A percentile compares a stretch with the other conserved stretches of the same genome.
Conservation (phyloP, 2,329 filamentous ascomycete genomes). For the Curvularia hawaiiensis region DNA sequence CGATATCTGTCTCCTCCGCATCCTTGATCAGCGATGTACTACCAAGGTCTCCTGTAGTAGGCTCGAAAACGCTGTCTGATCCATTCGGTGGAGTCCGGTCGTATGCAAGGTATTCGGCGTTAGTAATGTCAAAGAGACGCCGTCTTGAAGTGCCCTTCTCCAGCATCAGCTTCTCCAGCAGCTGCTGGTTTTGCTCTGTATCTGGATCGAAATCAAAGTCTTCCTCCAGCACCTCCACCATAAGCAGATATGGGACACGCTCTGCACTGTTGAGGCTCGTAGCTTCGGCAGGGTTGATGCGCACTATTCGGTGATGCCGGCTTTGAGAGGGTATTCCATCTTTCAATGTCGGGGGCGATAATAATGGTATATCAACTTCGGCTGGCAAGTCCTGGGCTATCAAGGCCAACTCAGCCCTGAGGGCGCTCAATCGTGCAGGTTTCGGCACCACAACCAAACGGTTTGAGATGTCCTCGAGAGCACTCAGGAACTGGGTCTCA, state of each 20-base stretch:
- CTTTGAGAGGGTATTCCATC: slow-evolving; percentile 76
- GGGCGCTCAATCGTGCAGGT: slow-evolving; percentile 76
- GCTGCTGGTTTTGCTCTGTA: slow-evolving; percentile 71
- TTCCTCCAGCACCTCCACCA: slow-evolving; percentile 81
- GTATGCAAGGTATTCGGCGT: slow-evolving; percentile 60
- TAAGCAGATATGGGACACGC: slow-evolving; percentile 82
- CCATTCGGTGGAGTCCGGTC: slow-evolving; percentile 52
- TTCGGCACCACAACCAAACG: slow-evolving; percentile 83
- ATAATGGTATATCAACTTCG: slow-evolving; percentile 82
- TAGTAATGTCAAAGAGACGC: slow-evolving; percentile 61
- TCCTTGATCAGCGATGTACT: slow-evolving; percentile 72
- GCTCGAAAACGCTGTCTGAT: slow-evolving; percentile 80
- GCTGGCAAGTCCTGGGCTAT: slow-evolving; percentile 82
- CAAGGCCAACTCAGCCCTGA: slow-evolving; percentile 79
- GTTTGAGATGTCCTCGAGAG: slow-evolving; percentile 83
- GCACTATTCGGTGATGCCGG: slow-evolving; percentile 80
- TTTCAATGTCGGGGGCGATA: slow-evolving; percentile 75
- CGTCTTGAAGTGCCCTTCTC: slow-evolving; percentile 65
- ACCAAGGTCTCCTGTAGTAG: slow-evolving; percentile 76
- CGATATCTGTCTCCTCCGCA: slow-evolving; percentile 53
- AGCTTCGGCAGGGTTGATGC: slow-evolving; percentile 81
- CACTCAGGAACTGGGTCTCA: slow-evolving; percentile 79
- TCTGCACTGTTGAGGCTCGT: slow-evolving; percentile 87
- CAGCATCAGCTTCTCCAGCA: slow-evolving; percentile 67
- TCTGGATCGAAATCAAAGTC: slow-evolving; percentile 84